Evolutionary conservation across 2,329 filamentous ascomycete genomes (phyloP).

Genomic region (Emergomyces orientalis): DNA sequence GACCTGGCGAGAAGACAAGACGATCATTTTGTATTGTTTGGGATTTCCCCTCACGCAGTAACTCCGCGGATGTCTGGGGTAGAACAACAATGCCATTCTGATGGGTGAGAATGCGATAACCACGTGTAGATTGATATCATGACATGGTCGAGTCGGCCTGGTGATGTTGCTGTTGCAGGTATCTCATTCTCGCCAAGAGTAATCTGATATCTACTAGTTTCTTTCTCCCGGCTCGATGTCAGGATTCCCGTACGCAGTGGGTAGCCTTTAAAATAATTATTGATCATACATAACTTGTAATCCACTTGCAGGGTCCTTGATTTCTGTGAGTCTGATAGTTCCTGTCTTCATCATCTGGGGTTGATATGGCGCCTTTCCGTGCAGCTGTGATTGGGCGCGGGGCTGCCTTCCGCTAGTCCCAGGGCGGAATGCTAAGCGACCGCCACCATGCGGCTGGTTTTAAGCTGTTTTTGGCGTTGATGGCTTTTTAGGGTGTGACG

Average conservation of each 20-base stretch:
- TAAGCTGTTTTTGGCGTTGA: neutral
- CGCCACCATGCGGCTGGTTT: neutral
- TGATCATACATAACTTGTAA: too few species aligned
- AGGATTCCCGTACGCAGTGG: neutral
- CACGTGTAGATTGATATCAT: neutral
- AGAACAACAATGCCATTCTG: neutral
- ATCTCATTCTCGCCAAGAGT: neutral
- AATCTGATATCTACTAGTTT: neutral
- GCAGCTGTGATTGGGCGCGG: conserved; percentile 1
- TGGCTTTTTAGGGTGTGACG: neutral
- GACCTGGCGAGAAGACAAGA: neutral
- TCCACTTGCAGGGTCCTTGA: neutral
- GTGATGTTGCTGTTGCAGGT: neutral
- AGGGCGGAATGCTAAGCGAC: neutral
- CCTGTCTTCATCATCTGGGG: conserved; percentile 4
- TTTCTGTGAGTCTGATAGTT: neutral
- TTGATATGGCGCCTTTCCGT: conserved; percentile 8
- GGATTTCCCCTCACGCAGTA: neutral
- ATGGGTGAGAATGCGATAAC: neutral
- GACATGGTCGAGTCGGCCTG: neutral
- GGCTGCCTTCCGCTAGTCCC: neutral
- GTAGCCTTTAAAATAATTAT: neutral
- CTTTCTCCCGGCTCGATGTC: neutral
- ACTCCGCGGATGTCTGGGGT: neutral
- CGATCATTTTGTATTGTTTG: neutral